Conservation (phyloP, 352 stramenopile species). For the Pythium biforme region DNA sequence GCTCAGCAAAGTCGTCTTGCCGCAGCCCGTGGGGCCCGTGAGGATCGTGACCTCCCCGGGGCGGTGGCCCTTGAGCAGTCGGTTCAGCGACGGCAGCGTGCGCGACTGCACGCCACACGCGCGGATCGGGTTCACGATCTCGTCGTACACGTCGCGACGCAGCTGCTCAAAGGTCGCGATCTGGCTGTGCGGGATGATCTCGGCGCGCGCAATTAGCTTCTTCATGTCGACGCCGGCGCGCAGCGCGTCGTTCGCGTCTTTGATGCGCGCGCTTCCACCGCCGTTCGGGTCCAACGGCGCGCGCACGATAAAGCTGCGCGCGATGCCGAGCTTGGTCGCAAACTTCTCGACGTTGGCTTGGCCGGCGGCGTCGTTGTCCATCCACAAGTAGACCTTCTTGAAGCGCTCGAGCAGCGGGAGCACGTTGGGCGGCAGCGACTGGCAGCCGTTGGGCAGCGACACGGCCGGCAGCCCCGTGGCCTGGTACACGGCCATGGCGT, state of each 20-base stretch:
- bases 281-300: slow-evolving; percentile 40
- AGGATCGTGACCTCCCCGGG: slow-evolving; percentile 98
- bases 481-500: slow-evolving; percentile 98
- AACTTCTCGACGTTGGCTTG: slow-evolving; percentile 97
- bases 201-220: slow-evolving; percentile 78
- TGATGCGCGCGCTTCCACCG: no score
- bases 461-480: slow-evolving; percentile 90
- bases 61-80: slow-evolving; percentile 96
- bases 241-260: slow-evolving; percentile 99
- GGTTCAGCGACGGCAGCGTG: slow-evolving; percentile 94
- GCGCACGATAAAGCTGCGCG: slow-evolving; percentile 90
- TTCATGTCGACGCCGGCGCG: slow-evolving; percentile 87
- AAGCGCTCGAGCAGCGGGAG: slow-evolving; percentile 96
- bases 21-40: slow-evolving; percentile 95
- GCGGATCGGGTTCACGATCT: slow-evolving; percentile 94
- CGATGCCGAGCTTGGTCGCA: slow-evolving; percentile 93
- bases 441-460: slow-evolving; percentile 97
- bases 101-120: slow-evolving; percentile 91
- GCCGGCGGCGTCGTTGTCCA: slow-evolving; percentile 97
- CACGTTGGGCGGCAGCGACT: slow-evolving; percentile 93
- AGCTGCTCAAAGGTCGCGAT: slow-evolving; percentile 95
- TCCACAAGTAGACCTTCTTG: slow-evolving; percentile 98
- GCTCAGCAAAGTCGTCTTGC: slow-evolving; percentile 94
- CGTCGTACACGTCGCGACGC: slow-evolving; percentile 91
- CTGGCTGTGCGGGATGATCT: slow-evolving; percentile 89